Percentiles rank a stretch among this genome's conserved stretches.
These are phyloP conservation scores for Podospora appendiculata DNA, from an alignment of 495 filamentous ascomycete species.

Conservation along the genomic window DNA sequence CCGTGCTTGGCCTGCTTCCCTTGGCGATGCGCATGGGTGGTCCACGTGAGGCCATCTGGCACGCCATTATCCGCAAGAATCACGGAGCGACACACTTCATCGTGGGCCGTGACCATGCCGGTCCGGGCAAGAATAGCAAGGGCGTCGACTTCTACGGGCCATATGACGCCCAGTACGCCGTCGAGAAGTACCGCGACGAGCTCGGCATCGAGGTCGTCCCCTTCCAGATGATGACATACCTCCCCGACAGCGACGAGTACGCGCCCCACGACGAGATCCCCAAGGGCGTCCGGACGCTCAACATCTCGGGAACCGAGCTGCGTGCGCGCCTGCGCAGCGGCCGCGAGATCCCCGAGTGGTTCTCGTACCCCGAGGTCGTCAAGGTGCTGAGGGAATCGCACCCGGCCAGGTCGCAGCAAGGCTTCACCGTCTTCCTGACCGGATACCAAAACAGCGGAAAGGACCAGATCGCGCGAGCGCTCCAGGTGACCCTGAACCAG, in stretches of 20 bases:
- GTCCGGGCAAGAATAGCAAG: constrained; percentile 92
- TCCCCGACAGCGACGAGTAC: constrained; percentile 96
- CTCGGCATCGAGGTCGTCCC: constrained; percentile 97
- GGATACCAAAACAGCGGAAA: constrained; percentile 96
- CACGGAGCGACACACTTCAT: constrained; percentile 99
- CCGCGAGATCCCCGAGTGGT: constrained; percentile 95
- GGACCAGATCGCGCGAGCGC: constrained; percentile 87
- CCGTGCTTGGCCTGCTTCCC: constrained; percentile 88
- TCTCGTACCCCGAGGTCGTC: constrained; percentile 98
- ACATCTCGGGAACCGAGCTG: constrained; percentile 96
- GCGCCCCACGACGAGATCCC: constrained; percentile 82
- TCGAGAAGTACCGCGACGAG: constrained; percentile 93
- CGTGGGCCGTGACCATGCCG: constrained; percentile 94
- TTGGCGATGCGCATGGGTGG: constrained; percentile 99
- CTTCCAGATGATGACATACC: constrained; percentile 99
- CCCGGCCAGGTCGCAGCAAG: constrained; percentile 79
- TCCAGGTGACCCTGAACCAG: constrained; percentile 97
- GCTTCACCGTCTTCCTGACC: constrained; percentile 97
- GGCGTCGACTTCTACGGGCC: constrained; percentile 96
- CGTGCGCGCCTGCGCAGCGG: constrained; percentile 82
- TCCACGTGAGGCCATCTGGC: constrained; percentile 97
- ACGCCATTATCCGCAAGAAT: constrained; percentile 99
- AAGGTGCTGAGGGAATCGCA: constrained; percentile 91
- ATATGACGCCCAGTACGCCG: constrained; percentile 95
- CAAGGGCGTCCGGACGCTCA: constrained; percentile 76